Evolutionary conservation across 2,329 filamentous ascomycete genomes (phyloP).

Genomic region (Lasiodiplodia hormozganensis): DNA sequence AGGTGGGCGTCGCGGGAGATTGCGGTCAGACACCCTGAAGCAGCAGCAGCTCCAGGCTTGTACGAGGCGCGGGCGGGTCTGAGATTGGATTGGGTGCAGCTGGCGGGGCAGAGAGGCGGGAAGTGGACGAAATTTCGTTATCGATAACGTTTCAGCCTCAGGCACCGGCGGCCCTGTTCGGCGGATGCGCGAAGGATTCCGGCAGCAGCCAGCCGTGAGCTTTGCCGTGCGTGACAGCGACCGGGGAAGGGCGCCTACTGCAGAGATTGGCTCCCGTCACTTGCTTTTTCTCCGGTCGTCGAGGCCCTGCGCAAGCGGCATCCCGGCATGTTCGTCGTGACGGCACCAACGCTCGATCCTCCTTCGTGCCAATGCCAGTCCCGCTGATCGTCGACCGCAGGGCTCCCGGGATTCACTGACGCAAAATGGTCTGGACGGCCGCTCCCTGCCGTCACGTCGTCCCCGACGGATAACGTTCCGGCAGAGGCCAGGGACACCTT

Average conservation of each 20-base stretch:
- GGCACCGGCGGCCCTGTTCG: background rate
- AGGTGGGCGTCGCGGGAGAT: background rate
- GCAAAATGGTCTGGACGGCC: slow-evolving; percentile 4
- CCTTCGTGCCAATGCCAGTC: background rate
- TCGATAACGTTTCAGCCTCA: slow-evolving; percentile 21
- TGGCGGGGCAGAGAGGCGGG: background rate
- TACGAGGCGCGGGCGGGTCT: background rate
- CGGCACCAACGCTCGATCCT: slow-evolving; percentile 8
- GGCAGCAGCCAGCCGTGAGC: background rate
- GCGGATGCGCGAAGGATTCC: slow-evolving; percentile 5
- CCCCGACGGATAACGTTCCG: slow-evolving; percentile 3
- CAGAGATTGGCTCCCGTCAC: background rate
- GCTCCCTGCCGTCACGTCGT: background rate
- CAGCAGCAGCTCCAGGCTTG: slow-evolving; percentile 3
- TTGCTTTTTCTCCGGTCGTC: slow-evolving; percentile 8
- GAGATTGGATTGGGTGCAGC: slow-evolving; percentile 4
- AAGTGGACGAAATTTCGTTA: slow-evolving; percentile 19
- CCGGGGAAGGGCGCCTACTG: slow-evolving; percentile 1
- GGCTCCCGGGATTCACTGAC: background rate
- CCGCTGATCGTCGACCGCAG: slow-evolving; percentile 17
- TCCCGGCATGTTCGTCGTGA: background rate
- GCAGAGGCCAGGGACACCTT: background rate
- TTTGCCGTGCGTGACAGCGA: background rate
- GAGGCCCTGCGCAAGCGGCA: slow-evolving; percentile 3
- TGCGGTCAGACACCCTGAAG: background rate